These are phyloP conservation scores for Fusarium ramigenum DNA, from an alignment of 2,329 filamentous ascomycete species.

Conservation along the genomic window DNA sequence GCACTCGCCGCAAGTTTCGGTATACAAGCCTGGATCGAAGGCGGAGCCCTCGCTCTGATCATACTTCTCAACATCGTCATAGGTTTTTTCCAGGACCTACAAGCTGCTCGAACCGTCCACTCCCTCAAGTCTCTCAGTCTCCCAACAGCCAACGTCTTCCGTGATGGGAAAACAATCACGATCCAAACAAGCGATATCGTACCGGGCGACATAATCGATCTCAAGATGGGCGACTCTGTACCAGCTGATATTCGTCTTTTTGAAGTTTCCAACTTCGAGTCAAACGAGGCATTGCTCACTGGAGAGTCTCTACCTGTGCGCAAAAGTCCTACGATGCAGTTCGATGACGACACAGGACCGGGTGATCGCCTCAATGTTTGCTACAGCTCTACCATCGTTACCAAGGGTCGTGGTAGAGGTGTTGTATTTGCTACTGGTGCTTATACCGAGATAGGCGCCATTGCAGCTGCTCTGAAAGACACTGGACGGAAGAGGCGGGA, in stretches of 20 bases:
- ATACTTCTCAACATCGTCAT: slow-evolving; percentile 68
- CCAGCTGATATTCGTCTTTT: slow-evolving; percentile 64
- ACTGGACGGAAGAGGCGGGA: slow-evolving; percentile 46
- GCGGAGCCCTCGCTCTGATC: slow-evolving; percentile 65
- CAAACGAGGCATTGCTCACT: slow-evolving; percentile 29
- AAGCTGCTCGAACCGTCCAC: slow-evolving; percentile 59
- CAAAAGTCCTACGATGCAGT: slow-evolving; percentile 58
- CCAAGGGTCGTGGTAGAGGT: slow-evolving; percentile 67
- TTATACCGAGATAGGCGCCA: slow-evolving; percentile 69
- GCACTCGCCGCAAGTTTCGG: slow-evolving; percentile 66
- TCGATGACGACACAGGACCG: slow-evolving; percentile 51
- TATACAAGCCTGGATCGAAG: slow-evolving; percentile 68
- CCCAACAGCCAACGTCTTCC: slow-evolving; percentile 32
- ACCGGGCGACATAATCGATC: slow-evolving; percentile 64
- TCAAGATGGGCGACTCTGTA: slow-evolving; percentile 66
- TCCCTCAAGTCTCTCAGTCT: slow-evolving; percentile 53
- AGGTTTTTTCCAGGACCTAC: slow-evolving; percentile 56
- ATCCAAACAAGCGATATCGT: slow-evolving; percentile 28
- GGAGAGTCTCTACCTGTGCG: slow-evolving; percentile 63
- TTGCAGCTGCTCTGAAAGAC: slow-evolving; percentile 59
- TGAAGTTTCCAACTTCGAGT: slow-evolving; percentile 27
- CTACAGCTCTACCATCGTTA: slow-evolving; percentile 71
- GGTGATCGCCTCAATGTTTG: slow-evolving; percentile 70
- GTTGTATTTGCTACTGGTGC: slow-evolving; percentile 71
- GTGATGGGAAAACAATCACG: slow-evolving; percentile 23